Base-by-base conservation (phyloP, 1,284 basidiomycete species). In the Cutaneotrichosporon spelunceum region DNA sequence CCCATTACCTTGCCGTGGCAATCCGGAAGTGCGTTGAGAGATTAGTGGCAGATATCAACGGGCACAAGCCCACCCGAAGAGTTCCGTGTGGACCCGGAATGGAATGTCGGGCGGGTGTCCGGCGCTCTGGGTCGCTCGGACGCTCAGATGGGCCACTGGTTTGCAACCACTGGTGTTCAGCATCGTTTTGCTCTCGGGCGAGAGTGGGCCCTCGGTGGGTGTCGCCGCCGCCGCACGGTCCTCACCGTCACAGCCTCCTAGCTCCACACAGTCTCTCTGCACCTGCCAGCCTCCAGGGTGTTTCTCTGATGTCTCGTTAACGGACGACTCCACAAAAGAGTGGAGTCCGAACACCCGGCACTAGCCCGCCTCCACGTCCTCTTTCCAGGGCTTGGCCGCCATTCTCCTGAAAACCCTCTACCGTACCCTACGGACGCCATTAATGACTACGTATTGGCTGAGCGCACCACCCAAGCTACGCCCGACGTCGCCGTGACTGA, bases 371-470 rank as follows among this genome's bases (percentile, higher is more conserved):
- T 69, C 23, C 58, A 67, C 36, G 27, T 27, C 7, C 48, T 67
- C 1, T 34, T 61, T 1, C 62, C 64, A 2, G 57, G 61, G 13
- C 36, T 65, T 3, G 56, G 55, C 27, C 27, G 58, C 4, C 58
- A 62, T 3, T 23, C 42, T 0, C 13, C 48, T 21, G 49, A 57
- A 2, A 57, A 62, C 26, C 60, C 64, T 1, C 50, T 65, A 7
- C 64, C 64, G 14, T 56, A 62, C 21, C 10, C 54, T 9, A 62
- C 60, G 3, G 64, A 65, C 30, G 50, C 24, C 60, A 62, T 91
- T 23, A 87, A 91, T 76, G 89, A 91, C 77, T 79, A 89, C 52
- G 85, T 84, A 19, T 86, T 87, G 9, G 90, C 88, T 2, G 88
- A 90, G 72, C 59, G 60, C 72, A 88, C 88, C 23, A 57, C 68